Evolutionary conservation across 83 land plant species (phyloP), one percentile per base, ranked within the genome.

Genomic region (Isoetes engelmannii): DNA sequence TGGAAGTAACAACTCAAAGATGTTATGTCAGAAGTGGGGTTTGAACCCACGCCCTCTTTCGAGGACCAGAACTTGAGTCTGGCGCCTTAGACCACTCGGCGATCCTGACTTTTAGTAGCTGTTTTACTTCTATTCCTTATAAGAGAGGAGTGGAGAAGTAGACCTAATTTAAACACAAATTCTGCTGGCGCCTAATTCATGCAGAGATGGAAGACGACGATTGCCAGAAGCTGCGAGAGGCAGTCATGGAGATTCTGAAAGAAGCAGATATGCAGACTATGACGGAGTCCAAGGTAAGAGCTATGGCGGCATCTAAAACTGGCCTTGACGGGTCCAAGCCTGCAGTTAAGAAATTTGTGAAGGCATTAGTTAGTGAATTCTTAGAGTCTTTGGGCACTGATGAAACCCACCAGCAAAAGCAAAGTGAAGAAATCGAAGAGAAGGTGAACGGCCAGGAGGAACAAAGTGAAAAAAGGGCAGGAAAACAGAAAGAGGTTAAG

Each of bases 81-180:
- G 75, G 74, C 77, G 77, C 77, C 77, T 68, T 74, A 55, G 77
- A 74, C 77, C 75, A 74, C 74, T 74, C 77, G 77, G 77, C 77
- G 74, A 74, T 68, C 77, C 65, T 74, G 64, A 74, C 77, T 28
- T 28, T 28, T 28, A 2, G 37, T 28, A 2, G 2, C 2, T 28
- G 37, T 28, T 28, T 28, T 28, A 28, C 37, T 0, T 2, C 37
- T 2, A 28, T 28, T 0, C 2, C 2, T 28, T 28, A 2, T 28
- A 0, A 28, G 37, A 28, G 0, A 28, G 37, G 0, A 2, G 2
- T 28, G 0, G 37, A 28, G 37, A 28, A 28, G 37, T 0, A 28
- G 37, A 28, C 37, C 37, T 28, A 28, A 28, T 28, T 28, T 28
- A 28, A 28, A 28, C 37, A 28, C 37, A 2, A 28, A 28, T 2